Conservation (phyloP, 139 green algal genomes). For the Chlamydomonas eustigma region DNA sequence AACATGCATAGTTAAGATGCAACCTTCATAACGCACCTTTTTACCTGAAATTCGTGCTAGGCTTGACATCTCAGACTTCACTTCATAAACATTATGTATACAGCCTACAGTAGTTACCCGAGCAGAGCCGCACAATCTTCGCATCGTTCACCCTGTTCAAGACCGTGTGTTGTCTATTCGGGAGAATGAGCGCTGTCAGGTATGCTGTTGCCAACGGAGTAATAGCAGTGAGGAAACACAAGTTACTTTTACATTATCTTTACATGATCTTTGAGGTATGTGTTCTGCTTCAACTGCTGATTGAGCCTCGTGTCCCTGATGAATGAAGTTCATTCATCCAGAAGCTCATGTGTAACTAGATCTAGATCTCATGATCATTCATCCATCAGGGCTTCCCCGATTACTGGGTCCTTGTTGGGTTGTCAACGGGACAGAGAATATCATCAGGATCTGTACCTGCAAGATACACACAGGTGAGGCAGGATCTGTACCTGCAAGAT, state of each 20-base stretch:
- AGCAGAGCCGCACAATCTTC: constrained; percentile 80
- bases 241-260: no score
- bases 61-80: no score
- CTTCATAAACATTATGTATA: no score
- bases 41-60: no score
- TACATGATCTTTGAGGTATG: no score
- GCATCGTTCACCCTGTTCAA: constrained; percentile 62
- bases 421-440: constrained; percentile 11
- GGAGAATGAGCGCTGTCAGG: constrained; percentile 66
- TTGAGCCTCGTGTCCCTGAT: no score
- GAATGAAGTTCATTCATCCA: no score
- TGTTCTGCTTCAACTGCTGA: no score
- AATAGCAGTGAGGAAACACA: no score
- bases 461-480: constrained; percentile 22
- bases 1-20: no score
- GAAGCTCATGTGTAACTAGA: not conserved
- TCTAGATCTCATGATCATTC: not conserved
- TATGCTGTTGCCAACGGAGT: no score
- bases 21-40: no score
- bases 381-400: constrained; percentile 78
- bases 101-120: constrained; percentile 73
- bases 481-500: constrained; percentile 20
- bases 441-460: constrained; percentile 8
- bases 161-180: constrained; percentile 64
- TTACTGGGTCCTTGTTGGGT: constrained; percentile 58